Percentiles rank a stretch among this genome's conserved stretches.
Conservation (phyloP, 352 stramenopile genomes). For the Pythium apleroticum region DNA sequence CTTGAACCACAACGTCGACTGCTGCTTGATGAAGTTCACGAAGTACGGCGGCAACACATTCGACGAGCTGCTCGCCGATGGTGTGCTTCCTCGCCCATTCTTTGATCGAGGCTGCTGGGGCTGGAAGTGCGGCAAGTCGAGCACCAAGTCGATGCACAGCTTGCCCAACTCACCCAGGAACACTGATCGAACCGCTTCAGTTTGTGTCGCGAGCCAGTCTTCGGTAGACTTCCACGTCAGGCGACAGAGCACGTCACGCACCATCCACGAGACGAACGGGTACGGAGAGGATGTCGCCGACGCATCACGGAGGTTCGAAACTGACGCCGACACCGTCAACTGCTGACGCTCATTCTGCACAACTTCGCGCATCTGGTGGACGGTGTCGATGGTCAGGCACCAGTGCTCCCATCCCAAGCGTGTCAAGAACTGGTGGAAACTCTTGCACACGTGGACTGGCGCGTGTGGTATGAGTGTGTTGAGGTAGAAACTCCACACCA, state of each 20-base stretch:
- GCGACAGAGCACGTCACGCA: conserved; percentile 78
- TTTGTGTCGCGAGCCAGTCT: conserved; percentile 59
- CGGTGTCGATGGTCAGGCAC: conserved; percentile 76
- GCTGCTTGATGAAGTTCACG: conserved; percentile 86
- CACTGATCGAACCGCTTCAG: conserved; percentile 53
- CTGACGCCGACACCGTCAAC: conserved; percentile 29
- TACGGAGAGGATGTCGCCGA: conserved; percentile 52
- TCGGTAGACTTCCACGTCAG: conserved; percentile 81
- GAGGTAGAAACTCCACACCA: conserved; percentile 83
- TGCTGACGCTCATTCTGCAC: conserved; percentile 64
- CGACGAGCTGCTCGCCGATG: conserved; percentile 39
- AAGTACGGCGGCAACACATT: conserved; percentile 84
- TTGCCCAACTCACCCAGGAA: conserved; percentile 76
- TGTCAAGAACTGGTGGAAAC: conserved; percentile 80
- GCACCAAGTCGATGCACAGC: conserved; percentile 70
- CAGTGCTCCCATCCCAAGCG: conserved; percentile 82
- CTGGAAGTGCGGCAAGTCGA: conserved; percentile 77
- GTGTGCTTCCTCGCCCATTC: conserved; percentile 28
- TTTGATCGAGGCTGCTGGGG: conserved; percentile 28
- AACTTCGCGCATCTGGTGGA: conserved; percentile 83
- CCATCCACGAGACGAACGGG: conserved; percentile 81
- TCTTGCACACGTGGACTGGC: conserved; percentile 75
- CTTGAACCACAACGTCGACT: conserved; percentile 63
- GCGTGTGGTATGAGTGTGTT: conserved; percentile 71
- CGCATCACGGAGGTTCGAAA: conserved; percentile 24